Percentiles rank a stretch among this genome's conserved stretches.
These are phyloP conservation scores for Linum tenue DNA, from an alignment of 345 rosid genomes.

Conservation along the genomic window DNA sequence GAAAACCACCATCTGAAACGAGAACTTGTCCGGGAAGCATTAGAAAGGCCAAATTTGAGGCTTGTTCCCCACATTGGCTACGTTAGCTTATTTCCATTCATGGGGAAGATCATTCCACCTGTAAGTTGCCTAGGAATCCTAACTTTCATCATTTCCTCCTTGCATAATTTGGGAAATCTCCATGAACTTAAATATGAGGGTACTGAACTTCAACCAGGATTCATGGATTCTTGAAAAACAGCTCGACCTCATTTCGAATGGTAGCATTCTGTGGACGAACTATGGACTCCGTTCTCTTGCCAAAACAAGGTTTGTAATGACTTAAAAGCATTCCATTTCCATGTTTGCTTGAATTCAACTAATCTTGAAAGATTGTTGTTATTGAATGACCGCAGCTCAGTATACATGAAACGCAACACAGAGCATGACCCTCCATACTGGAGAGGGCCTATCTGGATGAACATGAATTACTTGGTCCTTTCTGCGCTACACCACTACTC, in stretches of 20 bases:
- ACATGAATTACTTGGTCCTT: constrained; percentile 83
- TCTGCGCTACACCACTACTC: constrained; percentile 78
- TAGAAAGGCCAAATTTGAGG: constrained; percentile 53
- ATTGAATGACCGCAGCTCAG: constrained; percentile 31
- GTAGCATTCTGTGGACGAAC: constrained; percentile 62
- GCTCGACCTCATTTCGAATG: constrained; percentile 70
- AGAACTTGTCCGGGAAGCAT: constrained; percentile 72
- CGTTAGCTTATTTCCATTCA: constrained; percentile 92
- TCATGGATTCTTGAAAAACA: constrained; percentile 80
- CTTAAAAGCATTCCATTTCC: not conserved
- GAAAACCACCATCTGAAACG: constrained; percentile 37
- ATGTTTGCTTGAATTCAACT: not conserved
- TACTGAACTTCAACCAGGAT: constrained; percentile 30
- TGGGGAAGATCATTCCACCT: constrained; percentile 67
- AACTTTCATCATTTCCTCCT: constrained; percentile 1
- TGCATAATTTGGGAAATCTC: not conserved
- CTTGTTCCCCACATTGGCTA: constrained; percentile 88
- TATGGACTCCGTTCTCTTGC: constrained; percentile 91
- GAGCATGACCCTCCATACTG: constrained; percentile 91
- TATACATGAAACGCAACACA: constrained; percentile 85
- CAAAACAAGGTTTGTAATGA: constrained; percentile 49
- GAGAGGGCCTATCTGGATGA: constrained; percentile 96
- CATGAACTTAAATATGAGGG: not conserved
- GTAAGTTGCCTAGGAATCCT: constrained; percentile 39
- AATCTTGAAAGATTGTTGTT: not conserved